phyloP scores from a whole-genome alignment of 2,329 filamentous ascomycete species.

The Talaromyces sp. region DNA sequence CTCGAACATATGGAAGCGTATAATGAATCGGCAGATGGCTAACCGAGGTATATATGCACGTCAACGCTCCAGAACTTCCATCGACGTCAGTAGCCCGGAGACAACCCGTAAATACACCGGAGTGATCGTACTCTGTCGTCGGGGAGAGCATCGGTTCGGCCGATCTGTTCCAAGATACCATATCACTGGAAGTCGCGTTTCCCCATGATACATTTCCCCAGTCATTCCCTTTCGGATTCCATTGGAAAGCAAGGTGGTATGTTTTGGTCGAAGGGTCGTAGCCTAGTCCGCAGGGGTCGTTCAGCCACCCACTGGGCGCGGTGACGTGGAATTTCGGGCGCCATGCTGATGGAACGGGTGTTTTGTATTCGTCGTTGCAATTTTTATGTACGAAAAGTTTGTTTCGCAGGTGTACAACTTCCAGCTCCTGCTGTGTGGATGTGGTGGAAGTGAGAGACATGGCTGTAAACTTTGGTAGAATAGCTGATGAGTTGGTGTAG shows the following conservation, averaged over 20 bases:
- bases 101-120: constrained; percentile 45
- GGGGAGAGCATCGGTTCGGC: constrained; percentile 31
- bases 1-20: constrained; percentile 35
- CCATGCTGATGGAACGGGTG: constrained; percentile 16
- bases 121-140: constrained; percentile 34
- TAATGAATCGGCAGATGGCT: constrained; percentile 40
- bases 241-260: constrained; percentile 45
- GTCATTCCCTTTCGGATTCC: constrained; percentile 41
- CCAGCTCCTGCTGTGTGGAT: not conserved
- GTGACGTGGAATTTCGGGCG: constrained; percentile 37
- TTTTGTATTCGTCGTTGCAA: not conserved
- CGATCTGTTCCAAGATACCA: constrained; percentile 37
- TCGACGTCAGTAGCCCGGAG: constrained; percentile 29
- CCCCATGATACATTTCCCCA: constrained; percentile 46
- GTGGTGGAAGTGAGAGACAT: not conserved
- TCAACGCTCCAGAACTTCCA: constrained; percentile 28
- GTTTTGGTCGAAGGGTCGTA: constrained; percentile 38
- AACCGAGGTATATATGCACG: constrained; percentile 42
- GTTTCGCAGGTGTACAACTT: not conserved
- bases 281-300: constrained; percentile 43
- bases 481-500: not conserved
- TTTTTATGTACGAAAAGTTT: not conserved
- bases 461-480: not conserved
- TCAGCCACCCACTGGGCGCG: constrained; percentile 41
- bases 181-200: constrained; percentile 35